Conservation (phyloP, 2,329 filamentous ascomycete genomes). For the Lachnellula arida region DNA sequence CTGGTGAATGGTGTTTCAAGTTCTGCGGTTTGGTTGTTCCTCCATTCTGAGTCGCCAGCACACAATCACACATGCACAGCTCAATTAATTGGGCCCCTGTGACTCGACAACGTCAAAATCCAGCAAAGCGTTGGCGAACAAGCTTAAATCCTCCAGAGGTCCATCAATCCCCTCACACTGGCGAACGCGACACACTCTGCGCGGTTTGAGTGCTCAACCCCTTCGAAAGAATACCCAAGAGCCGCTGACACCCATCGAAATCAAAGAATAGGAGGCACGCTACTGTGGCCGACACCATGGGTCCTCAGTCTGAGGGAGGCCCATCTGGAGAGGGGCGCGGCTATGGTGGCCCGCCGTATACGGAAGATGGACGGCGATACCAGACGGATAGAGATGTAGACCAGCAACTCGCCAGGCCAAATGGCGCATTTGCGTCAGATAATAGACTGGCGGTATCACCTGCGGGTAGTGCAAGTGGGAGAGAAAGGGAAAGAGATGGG, state of each 20-base stretch:
- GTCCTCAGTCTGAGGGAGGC: constrained; percentile 34
- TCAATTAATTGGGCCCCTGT: constrained; percentile 25
- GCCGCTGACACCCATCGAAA: background rate
- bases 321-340: constrained; percentile 28
- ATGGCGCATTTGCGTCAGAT: constrained; percentile 25
- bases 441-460: constrained; percentile 21
- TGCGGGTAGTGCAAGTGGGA: constrained; percentile 25
- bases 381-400: constrained; percentile 17
- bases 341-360: constrained; percentile 17
- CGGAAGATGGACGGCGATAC: constrained; percentile 15
- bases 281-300: constrained; percentile 23
- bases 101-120: constrained; percentile 26
- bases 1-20: constrained; percentile 28
- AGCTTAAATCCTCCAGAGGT: constrained; percentile 7
- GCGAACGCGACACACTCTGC: constrained; percentile 12
- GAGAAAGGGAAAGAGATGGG: constrained; percentile 22
- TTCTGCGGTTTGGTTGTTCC: constrained; percentile 26
- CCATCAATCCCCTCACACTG: constrained; percentile 18
- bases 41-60: constrained; percentile 29
- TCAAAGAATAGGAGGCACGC: constrained; percentile 14
- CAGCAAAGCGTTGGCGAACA: constrained; percentile 6
- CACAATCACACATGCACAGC: constrained; percentile 26
- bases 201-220: constrained; percentile 5
- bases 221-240: constrained; percentile 1
- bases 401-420: constrained; percentile 21